These are phyloP conservation scores for Carex kokanica DNA, from an alignment of 176 grass and related monocot species.

Conservation along the genomic window DNA sequence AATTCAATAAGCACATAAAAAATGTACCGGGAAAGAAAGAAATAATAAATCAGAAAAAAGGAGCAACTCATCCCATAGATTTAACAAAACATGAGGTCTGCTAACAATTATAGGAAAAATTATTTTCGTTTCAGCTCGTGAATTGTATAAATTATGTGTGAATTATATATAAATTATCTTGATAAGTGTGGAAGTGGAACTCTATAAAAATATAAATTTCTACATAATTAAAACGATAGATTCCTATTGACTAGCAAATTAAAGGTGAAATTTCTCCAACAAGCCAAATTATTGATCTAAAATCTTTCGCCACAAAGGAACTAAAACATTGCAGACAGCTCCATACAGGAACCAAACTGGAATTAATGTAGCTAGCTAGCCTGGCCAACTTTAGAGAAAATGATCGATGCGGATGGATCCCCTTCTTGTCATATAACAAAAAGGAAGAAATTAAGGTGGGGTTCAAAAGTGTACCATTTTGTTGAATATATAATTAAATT, in stretches of 20 bases:
- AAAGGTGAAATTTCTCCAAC: too few relatives aligned
- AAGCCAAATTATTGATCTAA: neutral
- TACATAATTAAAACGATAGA: neutral
- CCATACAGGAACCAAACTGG: constrained; percentile 9
- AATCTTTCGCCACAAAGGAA: neutral
- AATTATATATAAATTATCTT: neutral
- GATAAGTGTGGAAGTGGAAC: neutral
- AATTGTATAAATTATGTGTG: too few relatives aligned
- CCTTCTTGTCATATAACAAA: neutral
- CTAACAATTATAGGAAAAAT: neutral
- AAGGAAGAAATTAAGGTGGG: neutral
- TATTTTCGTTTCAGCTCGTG: too few relatives aligned
- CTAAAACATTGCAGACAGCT: neutral
- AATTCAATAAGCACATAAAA: neutral
- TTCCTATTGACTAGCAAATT: too few relatives aligned
- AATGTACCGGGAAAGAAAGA: neutral
- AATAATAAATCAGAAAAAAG: neutral
- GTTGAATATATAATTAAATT: neutral
- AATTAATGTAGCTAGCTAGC: neutral
- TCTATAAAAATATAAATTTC: neutral
- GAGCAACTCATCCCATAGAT: neutral
- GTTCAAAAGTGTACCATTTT: constrained; percentile 12
- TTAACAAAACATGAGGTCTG: neutral
- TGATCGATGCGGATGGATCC: neutral
- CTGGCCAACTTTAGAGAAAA: neutral